A percentile compares a stretch with the other conserved stretches of the same genome.
phyloP scores from a whole-genome alignment of 371 early-diverging fungal species.

The Gilbertella persicaria region DNA sequence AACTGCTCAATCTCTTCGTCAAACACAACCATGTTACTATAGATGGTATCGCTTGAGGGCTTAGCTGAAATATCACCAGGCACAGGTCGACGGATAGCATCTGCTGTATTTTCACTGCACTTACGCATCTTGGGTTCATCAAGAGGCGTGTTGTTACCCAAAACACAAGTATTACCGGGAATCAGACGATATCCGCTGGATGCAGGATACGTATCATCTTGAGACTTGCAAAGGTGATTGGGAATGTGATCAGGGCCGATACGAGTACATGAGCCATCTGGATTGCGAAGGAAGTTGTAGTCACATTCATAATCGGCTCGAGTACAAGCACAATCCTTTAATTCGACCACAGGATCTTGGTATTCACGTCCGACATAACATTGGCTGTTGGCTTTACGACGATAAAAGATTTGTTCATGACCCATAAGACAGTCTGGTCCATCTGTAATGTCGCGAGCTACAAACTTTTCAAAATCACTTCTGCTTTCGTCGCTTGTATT shows the following conservation, averaged over 20 bases:
- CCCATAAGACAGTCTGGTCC: constrained; percentile 89
- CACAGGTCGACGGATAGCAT: constrained; percentile 9
- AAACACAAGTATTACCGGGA: constrained; percentile 75
- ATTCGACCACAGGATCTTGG: constrained; percentile 53
- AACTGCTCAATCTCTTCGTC: constrained; percentile 53
- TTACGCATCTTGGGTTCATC: constrained; percentile 65
- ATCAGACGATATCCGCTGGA: constrained; percentile 89
- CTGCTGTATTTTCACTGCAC: constrained; percentile 53
- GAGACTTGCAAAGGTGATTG: constrained; percentile 55
- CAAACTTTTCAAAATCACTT: constrained; percentile 84
- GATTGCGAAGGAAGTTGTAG: constrained; percentile 70
- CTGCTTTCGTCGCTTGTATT: constrained; percentile 49
- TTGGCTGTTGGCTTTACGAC: constrained; percentile 74
- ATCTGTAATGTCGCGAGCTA: constrained; percentile 57
- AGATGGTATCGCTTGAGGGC: constrained; percentile 40
- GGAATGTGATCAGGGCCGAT: constrained; percentile 56
- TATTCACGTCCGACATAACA: constrained; percentile 80
- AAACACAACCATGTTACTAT: constrained; percentile 40
- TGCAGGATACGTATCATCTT: constrained; percentile 69
- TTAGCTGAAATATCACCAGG: constrained; percentile 8
- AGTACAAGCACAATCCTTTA: constrained; percentile 76
- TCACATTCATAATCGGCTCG: constrained; percentile 93
- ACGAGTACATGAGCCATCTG: constrained; percentile 58
- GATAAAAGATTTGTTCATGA: constrained; percentile 69
- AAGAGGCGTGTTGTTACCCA: constrained; percentile 50